Evolutionary conservation across 257 asterid genomes (phyloP).

Genomic region (Schizonepeta tenuifolia): DNA sequence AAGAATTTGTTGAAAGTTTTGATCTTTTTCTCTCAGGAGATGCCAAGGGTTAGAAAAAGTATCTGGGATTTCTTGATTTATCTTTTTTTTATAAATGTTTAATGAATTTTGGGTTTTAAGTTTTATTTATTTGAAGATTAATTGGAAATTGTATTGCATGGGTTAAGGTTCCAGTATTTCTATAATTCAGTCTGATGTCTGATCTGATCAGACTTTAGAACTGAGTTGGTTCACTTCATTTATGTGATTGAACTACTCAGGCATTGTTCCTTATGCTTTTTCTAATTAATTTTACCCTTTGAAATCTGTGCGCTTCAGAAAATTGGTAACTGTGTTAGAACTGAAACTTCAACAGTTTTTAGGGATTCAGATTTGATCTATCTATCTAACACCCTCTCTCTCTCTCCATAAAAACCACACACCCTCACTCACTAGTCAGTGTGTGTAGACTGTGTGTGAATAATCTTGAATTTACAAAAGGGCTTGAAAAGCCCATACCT

Average conservation of each 20-base stretch:
- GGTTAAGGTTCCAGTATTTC: constrained; percentile 20
- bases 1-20: background rate
- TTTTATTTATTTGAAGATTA: background rate
- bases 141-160: constrained; percentile 32
- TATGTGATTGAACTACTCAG: constrained; percentile 73
- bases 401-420: constrained; percentile 7
- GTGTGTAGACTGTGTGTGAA: constrained; percentile 1
- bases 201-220: constrained; percentile 43
- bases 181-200: constrained; percentile 39
- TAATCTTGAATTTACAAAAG: constrained; percentile 25
- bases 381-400: background rate
- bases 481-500: constrained; percentile 51
- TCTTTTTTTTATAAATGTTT: background rate
- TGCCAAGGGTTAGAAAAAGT: constrained; percentile 9
- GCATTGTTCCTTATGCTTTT: constrained; percentile 73
- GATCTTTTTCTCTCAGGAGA: constrained; percentile 2
- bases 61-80: constrained; percentile 1
- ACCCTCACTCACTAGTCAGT: background rate
- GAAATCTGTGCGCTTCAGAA: constrained; percentile 53
- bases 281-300: constrained; percentile 32
- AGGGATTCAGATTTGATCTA: constrained; percentile 38
- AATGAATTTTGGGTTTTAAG: background rate
- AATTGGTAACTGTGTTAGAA: constrained; percentile 46
- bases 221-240: constrained; percentile 48
- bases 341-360: constrained; percentile 45